Conservation (phyloP, 257 asterid genomes). For the Solanum virginianum region DNA sequence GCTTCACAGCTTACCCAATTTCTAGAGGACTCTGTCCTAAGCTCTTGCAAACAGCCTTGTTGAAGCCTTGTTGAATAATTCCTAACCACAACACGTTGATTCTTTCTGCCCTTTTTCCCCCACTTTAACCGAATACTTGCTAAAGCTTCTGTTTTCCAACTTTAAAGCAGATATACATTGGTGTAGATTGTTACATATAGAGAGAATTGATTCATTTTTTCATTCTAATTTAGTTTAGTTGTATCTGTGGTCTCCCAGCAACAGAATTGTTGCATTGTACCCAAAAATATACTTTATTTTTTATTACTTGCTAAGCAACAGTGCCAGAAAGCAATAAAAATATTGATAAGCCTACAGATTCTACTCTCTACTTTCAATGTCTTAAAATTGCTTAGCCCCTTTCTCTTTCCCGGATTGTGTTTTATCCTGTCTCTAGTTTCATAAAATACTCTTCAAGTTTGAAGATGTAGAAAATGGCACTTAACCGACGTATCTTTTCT, state of each 20-base stretch:
- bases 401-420: too few relatives aligned
- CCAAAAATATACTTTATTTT: background rate
- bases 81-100: constrained; percentile 5
- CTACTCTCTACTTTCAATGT: background rate
- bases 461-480: too few relatives aligned
- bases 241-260: background rate
- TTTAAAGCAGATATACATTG: background rate
- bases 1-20: constrained; percentile 75
- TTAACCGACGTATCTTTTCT: too few relatives aligned
- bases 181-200: background rate
- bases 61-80: constrained; percentile 28
- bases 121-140: background rate
- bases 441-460: too few relatives aligned
- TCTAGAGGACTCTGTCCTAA: constrained; percentile 69
- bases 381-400: too few relatives aligned
- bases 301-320: background rate
- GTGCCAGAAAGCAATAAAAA: background rate
- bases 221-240: background rate
- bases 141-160: background rate
- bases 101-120: background rate
- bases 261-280: background rate
- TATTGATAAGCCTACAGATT: too few relatives aligned
- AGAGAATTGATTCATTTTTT: background rate
- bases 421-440: too few relatives aligned
- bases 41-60: constrained; percentile 32